Base-by-base conservation (phyloP, 441 rosid species). In the Geranium incanum region DNA sequence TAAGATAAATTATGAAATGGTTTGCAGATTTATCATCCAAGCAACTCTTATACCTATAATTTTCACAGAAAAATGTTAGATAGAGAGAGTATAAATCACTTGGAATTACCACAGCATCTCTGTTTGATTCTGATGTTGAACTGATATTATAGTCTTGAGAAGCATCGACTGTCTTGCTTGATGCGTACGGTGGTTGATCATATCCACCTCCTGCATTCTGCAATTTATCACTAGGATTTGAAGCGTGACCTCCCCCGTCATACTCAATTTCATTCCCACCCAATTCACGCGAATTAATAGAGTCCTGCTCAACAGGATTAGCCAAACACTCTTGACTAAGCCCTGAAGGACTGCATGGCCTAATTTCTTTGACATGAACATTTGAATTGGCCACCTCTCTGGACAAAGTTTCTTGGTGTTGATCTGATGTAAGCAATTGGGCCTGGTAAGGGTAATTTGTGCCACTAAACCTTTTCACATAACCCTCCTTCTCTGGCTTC, bases 391-490 rank as follows among this genome's bases (percentile, higher is more conserved):
- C 21, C 21, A 21, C 21, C 21, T 21, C 21, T 5, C 59, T 13
- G 63, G 71, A 72, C 62, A 39, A 41, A 5, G 70, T 13, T 57
- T 69, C 67, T 1, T 57, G 72, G 66, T 69, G 71, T 1, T 37
- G 71, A 68, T 76, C 78, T 21, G 85, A 78, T 21, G 66, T 60
- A 68, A 84, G 78, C 50, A 84, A 77, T 13, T 73, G 72, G 0
- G 69, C 67, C 0, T 77, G 79, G 18, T 67, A 37, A 11, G 72
- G 66, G 43, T 75, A 70, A 67, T 60, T 69, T 11, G 70, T 41
- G n/a, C 55, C 80, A 0, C 19, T 64, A 39, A 71, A 72, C 66
- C 78, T 70, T 28, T n/a, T 9, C 0, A 50, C 15, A 57, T 57
- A 57, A 57, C 18, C 28, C 2, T 7, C 28, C 64, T 57, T 57